A percentile compares a stretch with the other conserved stretches of the same genome.
These are phyloP conservation scores for Capsella rubella DNA, from an alignment of 441 rosid species.

Conservation along the genomic window DNA sequence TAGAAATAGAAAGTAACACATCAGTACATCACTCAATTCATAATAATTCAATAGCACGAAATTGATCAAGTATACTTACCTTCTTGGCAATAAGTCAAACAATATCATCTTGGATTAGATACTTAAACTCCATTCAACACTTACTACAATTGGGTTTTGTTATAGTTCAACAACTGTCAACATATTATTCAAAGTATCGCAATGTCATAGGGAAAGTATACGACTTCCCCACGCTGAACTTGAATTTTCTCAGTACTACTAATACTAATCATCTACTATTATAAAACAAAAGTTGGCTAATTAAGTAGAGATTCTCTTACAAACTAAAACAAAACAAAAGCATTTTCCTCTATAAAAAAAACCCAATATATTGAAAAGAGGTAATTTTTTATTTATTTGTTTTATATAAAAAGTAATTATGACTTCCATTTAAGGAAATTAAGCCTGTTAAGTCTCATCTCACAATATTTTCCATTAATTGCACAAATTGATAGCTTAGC, in stretches of 20 bases:
- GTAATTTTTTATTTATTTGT: background rate
- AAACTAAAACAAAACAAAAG: constrained; percentile 38
- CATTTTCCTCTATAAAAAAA: constrained; percentile 16
- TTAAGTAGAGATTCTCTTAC: constrained; percentile 38
- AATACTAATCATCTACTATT: constrained; percentile 14
- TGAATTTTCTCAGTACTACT: background rate
- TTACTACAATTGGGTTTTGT: background rate
- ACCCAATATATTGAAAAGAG: constrained; percentile 1
- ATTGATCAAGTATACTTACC: background rate
- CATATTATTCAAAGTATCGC: background rate
- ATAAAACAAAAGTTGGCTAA: constrained; percentile 11
- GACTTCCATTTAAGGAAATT: constrained; percentile 38
- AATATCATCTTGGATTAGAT: background rate
- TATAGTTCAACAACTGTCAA: constrained; percentile 18
- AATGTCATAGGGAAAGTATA: background rate
- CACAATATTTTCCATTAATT: constrained; percentile 26
- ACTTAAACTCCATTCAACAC: background rate
- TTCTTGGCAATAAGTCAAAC: background rate
- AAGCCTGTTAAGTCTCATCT: constrained; percentile 42
- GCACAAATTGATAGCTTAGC: constrained; percentile 37
- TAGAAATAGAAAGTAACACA: constrained; percentile 16
- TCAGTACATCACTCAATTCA: constrained; percentile 22
- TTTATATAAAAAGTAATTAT: constrained; percentile 31
- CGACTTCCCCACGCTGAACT: background rate
- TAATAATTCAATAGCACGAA: constrained; percentile 6